A percentile compares a stretch with the other conserved stretches of the same genome.
Conservation (phyloP, 2,329 filamentous ascomycete genomes). For the Diaporthe sp. region DNA sequence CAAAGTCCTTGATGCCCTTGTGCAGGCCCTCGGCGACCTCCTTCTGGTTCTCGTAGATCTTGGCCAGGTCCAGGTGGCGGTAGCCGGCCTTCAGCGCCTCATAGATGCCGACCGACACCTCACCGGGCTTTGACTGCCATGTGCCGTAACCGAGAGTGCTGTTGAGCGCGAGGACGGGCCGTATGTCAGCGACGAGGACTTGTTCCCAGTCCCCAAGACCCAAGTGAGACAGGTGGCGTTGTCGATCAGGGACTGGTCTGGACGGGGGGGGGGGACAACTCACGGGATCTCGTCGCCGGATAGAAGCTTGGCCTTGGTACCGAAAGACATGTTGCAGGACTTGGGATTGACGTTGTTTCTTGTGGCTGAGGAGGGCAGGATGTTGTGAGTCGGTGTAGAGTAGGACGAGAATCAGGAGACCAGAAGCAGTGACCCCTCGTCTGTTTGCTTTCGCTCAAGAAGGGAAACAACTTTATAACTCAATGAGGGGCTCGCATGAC, state of each 20-base stretch:
- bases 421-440: background rate
- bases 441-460: slow-evolving; percentile 5
- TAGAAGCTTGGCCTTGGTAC: slow-evolving; percentile 67
- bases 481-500: slow-evolving; percentile 30
- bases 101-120: slow-evolving; percentile 73
- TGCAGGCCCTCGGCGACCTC: slow-evolving; percentile 68
- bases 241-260: background rate
- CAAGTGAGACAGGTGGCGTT: background rate
- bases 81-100: slow-evolving; percentile 72
- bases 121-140: slow-evolving; percentile 74
- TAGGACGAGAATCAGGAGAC: slow-evolving; percentile 18
- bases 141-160: slow-evolving; percentile 59
- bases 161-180: background rate
- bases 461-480: slow-evolving; percentile 30
- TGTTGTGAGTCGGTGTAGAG: background rate
- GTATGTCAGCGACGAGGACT: background rate
- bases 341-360: background rate
- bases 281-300: slow-evolving; percentile 72
- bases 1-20: slow-evolving; percentile 56
- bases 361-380: background rate
- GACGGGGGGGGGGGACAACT: slow-evolving; percentile 40
- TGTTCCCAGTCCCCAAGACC: background rate
- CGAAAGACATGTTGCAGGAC: slow-evolving; percentile 61
- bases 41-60: slow-evolving; percentile 72
- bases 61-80: slow-evolving; percentile 67